These are phyloP conservation scores for Lachancea sp. DNA, from an alignment of 805 yeast genomes.

Conservation along the genomic window DNA sequence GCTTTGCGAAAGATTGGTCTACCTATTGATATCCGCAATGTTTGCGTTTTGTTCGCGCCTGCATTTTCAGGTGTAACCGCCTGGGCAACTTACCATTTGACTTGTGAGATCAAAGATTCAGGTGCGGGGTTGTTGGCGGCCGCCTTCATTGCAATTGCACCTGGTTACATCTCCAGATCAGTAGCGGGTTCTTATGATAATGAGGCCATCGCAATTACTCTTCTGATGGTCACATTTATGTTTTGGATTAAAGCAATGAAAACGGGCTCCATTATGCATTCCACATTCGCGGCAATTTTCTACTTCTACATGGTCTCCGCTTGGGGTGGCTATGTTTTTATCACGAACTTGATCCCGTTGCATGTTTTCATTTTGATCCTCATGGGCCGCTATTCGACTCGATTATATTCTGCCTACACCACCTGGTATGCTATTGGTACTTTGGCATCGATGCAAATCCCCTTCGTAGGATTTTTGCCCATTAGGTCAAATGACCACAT, in stretches of 20 bases:
- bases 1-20: slow-evolving; percentile 55
- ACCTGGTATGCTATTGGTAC: slow-evolving; percentile 98
- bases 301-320: slow-evolving; percentile 99
- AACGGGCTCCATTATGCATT: slow-evolving; percentile 81
- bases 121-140: slow-evolving; percentile 91
- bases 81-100: slow-evolving; percentile 76
- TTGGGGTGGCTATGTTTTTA: slow-evolving; percentile 99
- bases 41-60: slow-evolving; percentile 94
- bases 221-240: slow-evolving; percentile 91
- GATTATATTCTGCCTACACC: slow-evolving; percentile 82
- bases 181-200: slow-evolving; percentile 99
- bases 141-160: slow-evolving; percentile 93
- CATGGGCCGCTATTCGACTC: slow-evolving; percentile 89
- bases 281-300: slow-evolving; percentile 73
- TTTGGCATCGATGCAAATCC: slow-evolving; percentile 98
- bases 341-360: slow-evolving; percentile 92
- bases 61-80: slow-evolving; percentile 94
- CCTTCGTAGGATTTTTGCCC: slow-evolving; percentile 96
- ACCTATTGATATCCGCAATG: slow-evolving; percentile 90
- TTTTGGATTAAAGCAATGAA: slow-evolving; percentile 94
- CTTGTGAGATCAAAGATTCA: slow-evolving; percentile 82
- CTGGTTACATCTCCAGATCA: slow-evolving; percentile 96
- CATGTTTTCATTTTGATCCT: slow-evolving; percentile 84
- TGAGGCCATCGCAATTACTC: slow-evolving; percentile 96
- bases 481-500: slow-evolving; percentile 96